Evolutionary conservation across 257 asterid genomes (phyloP).

Genomic region (Nicotiana attenuata): DNA sequence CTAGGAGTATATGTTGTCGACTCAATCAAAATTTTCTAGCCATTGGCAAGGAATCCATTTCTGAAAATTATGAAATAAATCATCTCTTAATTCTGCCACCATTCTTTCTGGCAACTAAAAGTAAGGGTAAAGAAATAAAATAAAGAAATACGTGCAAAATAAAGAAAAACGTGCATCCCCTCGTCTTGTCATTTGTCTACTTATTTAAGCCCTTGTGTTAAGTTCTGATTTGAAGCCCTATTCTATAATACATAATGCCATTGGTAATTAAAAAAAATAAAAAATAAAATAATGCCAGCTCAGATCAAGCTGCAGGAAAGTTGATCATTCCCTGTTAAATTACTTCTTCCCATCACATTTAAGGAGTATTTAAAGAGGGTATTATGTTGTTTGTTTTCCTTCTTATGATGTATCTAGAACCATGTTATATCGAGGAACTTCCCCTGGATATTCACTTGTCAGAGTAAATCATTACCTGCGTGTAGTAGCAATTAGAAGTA

Average conservation of each 20-base stretch:
- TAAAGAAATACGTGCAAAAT: not conserved
- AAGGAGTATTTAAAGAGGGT: not conserved
- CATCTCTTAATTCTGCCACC: not conserved
- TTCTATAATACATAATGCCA: not conserved
- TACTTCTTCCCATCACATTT: not conserved
- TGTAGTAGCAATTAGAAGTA: too few species aligned
- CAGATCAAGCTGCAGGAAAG: conserved; percentile 1
- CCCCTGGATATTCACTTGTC: too few species aligned
- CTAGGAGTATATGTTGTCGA: not conserved
- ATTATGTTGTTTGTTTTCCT: not conserved
- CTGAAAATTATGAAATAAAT: not conserved
- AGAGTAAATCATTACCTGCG: too few species aligned
- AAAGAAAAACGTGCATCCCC: not conserved
- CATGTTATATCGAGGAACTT: too few species aligned
- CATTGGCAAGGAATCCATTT: not conserved
- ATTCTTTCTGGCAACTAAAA: not conserved
- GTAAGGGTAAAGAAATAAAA: not conserved
- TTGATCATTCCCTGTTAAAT: not conserved
- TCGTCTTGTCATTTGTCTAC: not conserved
- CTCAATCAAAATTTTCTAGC: conserved; percentile 6
- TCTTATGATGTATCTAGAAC: not conserved
- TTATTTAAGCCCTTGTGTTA: conserved; percentile 2
- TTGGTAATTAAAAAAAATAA: too few species aligned
- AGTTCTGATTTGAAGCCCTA: not conserved
- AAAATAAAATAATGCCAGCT: not conserved